These are phyloP conservation scores for Dysphania ambrosioides DNA, from an alignment of 148 eudicot genomes.

Conservation along the genomic window DNA sequence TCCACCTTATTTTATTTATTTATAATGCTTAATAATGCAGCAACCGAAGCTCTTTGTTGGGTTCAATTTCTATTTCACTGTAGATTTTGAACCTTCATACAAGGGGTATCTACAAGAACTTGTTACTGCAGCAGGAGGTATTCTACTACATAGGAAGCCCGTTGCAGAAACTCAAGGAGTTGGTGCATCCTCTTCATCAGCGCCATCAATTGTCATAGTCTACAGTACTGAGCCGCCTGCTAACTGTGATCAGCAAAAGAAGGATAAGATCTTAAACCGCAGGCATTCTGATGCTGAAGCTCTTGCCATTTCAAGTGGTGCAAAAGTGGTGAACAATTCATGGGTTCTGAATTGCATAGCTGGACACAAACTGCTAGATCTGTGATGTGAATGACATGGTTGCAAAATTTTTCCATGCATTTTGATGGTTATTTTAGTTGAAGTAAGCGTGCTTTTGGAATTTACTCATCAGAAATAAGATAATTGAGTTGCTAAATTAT, in stretches of 20 bases:
- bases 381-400: constrained; percentile 23
- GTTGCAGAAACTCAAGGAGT: constrained; percentile 35
- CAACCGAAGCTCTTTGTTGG: constrained; percentile 82
- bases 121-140: constrained; percentile 72
- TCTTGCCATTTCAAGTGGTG: constrained; percentile 55
- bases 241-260: constrained; percentile 38
- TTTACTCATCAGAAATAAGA: not conserved
- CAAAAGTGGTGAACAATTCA: constrained; percentile 51
- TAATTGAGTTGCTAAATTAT: not conserved
- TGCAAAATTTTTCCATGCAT: not conserved
- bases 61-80: constrained; percentile 56
- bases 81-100: constrained; percentile 69
- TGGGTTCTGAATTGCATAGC: constrained; percentile 87
- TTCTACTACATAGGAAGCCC: constrained; percentile 75
- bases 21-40: constrained; percentile 38
- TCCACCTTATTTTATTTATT: not conserved
- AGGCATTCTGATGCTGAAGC: constrained; percentile 68
- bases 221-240: constrained; percentile 67
- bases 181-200: constrained; percentile 14
- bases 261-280: constrained; percentile 28
- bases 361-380: constrained; percentile 54
- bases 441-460: not conserved
- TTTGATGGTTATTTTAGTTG: not conserved
- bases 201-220: constrained; percentile 37
- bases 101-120: constrained; percentile 80